These are phyloP conservation scores for Anthostomella pinea DNA, from an alignment of 2,329 filamentous ascomycete species.

Conservation along the genomic window DNA sequence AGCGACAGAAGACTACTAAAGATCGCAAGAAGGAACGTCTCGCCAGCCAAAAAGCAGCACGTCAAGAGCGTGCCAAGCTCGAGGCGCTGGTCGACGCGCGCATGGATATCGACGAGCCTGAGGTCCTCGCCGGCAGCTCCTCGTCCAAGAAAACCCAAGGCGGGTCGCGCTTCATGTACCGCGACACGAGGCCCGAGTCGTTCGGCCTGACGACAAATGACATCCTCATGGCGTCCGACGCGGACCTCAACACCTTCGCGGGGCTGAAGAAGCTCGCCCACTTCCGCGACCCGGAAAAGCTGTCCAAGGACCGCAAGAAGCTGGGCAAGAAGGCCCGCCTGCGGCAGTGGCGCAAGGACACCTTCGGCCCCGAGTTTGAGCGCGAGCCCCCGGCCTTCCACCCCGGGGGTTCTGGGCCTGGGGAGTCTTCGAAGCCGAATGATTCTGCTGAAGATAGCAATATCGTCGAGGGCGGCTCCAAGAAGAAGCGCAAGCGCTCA, in stretches of 20 bases:
- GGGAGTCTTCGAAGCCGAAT: constrained; percentile 16
- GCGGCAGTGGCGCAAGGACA: constrained; percentile 74
- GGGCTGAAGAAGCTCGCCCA: constrained; percentile 92
- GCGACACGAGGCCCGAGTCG: constrained; percentile 84
- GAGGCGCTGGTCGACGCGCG: constrained; percentile 82
- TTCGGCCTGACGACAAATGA: constrained; percentile 89
- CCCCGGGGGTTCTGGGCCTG: constrained; percentile 44
- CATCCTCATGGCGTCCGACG: constrained; percentile 84
- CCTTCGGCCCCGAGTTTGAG: constrained; percentile 59
- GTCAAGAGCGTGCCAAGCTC: constrained; percentile 77
- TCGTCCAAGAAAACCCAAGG: constrained; percentile 21
- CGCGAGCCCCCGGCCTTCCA: constrained; percentile 55
- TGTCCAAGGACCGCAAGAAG: constrained; percentile 81
- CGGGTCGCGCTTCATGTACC: constrained; percentile 73
- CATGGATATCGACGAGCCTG: constrained; percentile 68
- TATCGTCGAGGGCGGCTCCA: constrained; percentile 34
- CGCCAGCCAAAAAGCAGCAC: constrained; percentile 66
- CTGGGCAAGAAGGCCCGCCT: constrained; percentile 91
- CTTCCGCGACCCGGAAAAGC: constrained; percentile 86
- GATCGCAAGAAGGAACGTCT: constrained; percentile 58
- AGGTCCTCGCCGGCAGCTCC: constrained; percentile 45
- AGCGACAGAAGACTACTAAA: constrained; percentile 59
- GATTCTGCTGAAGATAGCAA: constrained; percentile 23
- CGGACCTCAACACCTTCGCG: constrained; percentile 82
- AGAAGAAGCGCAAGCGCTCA: constrained; percentile 35